Evolutionary conservation across 1,284 basidiomycete species (phyloP), one percentile per base, ranked within the genome.

Genomic region (Melampsora americana): DNA sequence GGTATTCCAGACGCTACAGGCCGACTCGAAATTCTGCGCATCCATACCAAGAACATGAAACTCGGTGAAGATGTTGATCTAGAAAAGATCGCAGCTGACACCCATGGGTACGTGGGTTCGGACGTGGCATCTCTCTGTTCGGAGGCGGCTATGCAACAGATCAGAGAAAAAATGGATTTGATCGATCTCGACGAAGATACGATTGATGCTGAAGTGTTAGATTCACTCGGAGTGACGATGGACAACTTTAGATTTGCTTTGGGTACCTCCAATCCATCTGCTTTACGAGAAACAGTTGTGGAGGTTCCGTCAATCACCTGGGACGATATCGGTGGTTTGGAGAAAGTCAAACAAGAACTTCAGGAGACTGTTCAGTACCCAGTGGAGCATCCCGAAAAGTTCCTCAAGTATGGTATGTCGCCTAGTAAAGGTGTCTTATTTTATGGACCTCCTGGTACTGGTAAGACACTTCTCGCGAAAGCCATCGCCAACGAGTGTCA

Each of bases 1-100:
- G 93, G 96, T 83, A 98, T 99, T 80, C 96, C 95, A 71, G 95
- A 99, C 84, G 95, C 95, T 0, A 98, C 95, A 77, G 95, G 95
- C 77, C 95, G 96, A 84, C 89, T 98, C 62, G 95, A 99, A 84
- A 98, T 99, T 81, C 89, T 99, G 78, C 92, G 95, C 78, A 99
- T 99, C 79, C 95, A 98, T 87, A 99, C 96, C 77, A 99, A 98
- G 90, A 99, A 99, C 87, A 99, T 99, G 95, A 99, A 98, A 85
- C 87, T 99, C 61, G 89, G 85, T n/a, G 95, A 98, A 77, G 96
- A 99, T 81, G 95, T 99, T 66, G 96, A 99, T 81, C 88, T 99
- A 74, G 95, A 99, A 84, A 93, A 95, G 89, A 98, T 99, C 81
- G 95, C 95, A 69, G 93, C 95, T 67, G 96, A 99, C 84, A 99